Conservation (phyloP, 495 filamentous ascomycete genomes). For the Tuber brumale region DNA sequence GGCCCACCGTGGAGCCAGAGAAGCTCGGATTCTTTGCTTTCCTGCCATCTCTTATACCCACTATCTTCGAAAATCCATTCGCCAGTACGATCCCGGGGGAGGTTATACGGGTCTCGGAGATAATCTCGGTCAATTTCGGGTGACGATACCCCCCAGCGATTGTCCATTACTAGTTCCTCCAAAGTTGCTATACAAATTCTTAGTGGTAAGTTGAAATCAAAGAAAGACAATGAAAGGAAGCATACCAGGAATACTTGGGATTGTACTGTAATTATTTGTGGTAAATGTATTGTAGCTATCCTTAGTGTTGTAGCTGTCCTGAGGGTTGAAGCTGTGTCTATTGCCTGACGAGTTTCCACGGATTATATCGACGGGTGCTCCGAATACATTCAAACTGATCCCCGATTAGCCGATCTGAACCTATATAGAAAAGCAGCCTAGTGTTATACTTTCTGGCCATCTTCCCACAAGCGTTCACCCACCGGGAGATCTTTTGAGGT, state of each 20-base stretch:
- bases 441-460: background rate
- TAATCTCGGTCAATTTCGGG: background rate
- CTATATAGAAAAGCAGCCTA: background rate
- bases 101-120: background rate
- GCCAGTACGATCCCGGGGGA: background rate
- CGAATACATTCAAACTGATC: rapidly evolving
- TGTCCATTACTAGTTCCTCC: background rate
- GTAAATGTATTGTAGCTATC: too few species aligned
- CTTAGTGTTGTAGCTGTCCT: too few species aligned
- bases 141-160: background rate
- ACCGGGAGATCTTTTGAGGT: background rate
- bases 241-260: background rate
- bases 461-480: background rate
- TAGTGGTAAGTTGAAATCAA: background rate
- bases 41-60: background rate
- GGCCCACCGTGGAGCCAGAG: background rate
- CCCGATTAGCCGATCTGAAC: background rate
- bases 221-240: background rate
- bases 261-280: background rate
- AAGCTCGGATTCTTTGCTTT: background rate
- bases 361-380: too few species aligned
- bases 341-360: too few species aligned
- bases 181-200: background rate
- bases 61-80: background rate
- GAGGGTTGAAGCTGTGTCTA: too few species aligned